A percentile compares a stretch with the other conserved stretches of the same genome.
Conservation (phyloP, 2,329 filamentous ascomycete genomes). For the Dothidotthia symphoricarpi region DNA sequence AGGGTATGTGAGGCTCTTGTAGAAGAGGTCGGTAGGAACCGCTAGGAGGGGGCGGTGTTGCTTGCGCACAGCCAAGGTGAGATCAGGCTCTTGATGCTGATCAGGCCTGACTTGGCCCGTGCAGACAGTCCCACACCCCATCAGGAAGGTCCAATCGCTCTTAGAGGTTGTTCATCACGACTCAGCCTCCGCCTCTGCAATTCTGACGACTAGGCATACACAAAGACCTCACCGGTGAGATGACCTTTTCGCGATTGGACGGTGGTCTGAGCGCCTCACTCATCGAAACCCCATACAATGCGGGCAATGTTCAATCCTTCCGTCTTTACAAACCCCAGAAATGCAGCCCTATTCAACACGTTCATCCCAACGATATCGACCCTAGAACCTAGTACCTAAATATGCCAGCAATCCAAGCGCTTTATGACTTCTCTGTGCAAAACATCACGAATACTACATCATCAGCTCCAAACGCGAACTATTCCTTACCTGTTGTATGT, state of each 20-base stretch:
- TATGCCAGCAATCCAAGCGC: conserved; percentile 32
- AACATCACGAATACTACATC: conserved; percentile 9
- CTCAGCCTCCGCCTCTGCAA: conserved; percentile 9
- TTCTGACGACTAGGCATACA: conserved; percentile 2
- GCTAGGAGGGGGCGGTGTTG: no score
- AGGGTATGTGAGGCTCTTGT: background rate
- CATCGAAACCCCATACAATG: conserved; percentile 6
- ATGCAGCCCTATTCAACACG: conserved; percentile 7
- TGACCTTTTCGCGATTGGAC: conserved; percentile 5
- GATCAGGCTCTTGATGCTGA: no score
- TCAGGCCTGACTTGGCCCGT: no score
- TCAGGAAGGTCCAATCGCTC: no score
- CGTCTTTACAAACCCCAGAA: conserved; percentile 2
- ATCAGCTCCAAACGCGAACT: conserved; percentile 17
- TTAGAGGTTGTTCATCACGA: conserved; percentile 1
- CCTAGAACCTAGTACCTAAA: conserved; percentile 35
- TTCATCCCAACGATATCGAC: conserved; percentile 5
- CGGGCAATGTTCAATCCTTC: conserved; percentile 8
- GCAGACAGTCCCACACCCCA: no score
- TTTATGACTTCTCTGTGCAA: conserved; percentile 17
- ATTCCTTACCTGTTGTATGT: conserved; percentile 51
- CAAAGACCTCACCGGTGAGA: conserved; percentile 18
- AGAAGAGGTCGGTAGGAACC: background rate
- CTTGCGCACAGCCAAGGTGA: no score
- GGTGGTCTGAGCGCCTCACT: conserved; percentile 15